Conservation (phyloP, 2,329 filamentous ascomycete species). For the Pyrenochaeta sp. region DNA sequence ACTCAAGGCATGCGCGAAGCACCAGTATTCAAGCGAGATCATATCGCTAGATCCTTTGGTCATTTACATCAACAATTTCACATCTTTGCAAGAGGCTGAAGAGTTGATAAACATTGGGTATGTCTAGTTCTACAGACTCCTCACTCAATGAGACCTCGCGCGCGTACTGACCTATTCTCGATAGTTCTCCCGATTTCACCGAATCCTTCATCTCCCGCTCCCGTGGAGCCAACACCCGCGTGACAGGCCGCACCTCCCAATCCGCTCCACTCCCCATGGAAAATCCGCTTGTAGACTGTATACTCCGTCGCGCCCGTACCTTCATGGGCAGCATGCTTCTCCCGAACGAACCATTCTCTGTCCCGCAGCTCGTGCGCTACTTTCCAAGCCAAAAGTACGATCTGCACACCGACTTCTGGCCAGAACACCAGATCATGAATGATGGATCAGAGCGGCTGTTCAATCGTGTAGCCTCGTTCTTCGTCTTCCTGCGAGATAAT, state of each 20-base stretch:
- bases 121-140: background rate
- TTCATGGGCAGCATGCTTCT: slow-evolving; percentile 36
- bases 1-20: slow-evolving; percentile 20
- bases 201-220: slow-evolving; percentile 31
- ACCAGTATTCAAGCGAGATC: slow-evolving; percentile 38
- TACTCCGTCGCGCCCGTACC: slow-evolving; percentile 29
- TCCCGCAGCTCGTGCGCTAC: slow-evolving; percentile 37
- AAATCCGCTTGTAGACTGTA: slow-evolving; percentile 31
- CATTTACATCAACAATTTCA: slow-evolving; percentile 43
- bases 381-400: slow-evolving; percentile 30
- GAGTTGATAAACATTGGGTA: slow-evolving; percentile 30
- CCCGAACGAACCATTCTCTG: slow-evolving; percentile 30
- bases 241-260: slow-evolving; percentile 32
- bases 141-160: slow-evolving; percentile 1
- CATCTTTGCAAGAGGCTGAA: slow-evolving; percentile 27
- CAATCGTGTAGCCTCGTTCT: slow-evolving; percentile 35
- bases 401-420: slow-evolving; percentile 38
- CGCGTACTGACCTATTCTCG: background rate
- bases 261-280: slow-evolving; percentile 28
- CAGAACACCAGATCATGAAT: slow-evolving; percentile 27
- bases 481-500: slow-evolving; percentile 35
- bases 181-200: slow-evolving; percentile 24
- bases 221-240: slow-evolving; percentile 20
- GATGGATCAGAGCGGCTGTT: slow-evolving; percentile 20
- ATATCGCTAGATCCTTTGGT: slow-evolving; percentile 35